Conservation (phyloP, 371 early-diverging fungal species). For the Thermomucor indicae-seudaticae region DNA sequence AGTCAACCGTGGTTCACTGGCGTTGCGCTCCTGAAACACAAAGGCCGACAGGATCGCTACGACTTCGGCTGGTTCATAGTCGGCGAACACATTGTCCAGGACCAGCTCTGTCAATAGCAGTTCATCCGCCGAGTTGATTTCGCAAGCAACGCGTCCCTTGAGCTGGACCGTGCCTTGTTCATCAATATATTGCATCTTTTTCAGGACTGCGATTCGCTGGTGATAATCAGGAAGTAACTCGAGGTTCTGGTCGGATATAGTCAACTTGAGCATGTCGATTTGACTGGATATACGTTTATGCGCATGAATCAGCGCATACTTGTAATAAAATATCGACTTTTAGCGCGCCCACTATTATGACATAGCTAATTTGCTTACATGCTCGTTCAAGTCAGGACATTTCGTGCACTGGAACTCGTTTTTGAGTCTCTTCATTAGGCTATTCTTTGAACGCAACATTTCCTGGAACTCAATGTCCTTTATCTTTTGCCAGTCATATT, state of each 20-base stretch:
- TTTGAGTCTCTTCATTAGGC: constrained; percentile 36
- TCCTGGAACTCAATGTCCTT: constrained; percentile 85
- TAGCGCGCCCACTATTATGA: neutral
- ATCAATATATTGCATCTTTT: constrained; percentile 76
- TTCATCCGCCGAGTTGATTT: constrained; percentile 96
- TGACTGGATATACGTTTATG: constrained; percentile 63
- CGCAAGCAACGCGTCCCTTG: constrained; percentile 99
- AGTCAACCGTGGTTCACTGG: constrained; percentile 60
- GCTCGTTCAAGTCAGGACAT: constrained; percentile 79
- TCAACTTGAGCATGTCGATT: constrained; percentile 69
- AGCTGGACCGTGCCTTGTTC: constrained; percentile 84
- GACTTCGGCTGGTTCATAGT: constrained; percentile 89
- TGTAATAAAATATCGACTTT: constrained; percentile 1
- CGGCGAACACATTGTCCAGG: constrained; percentile 91
- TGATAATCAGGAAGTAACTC: constrained; percentile 92
- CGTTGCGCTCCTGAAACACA: constrained; percentile 92
- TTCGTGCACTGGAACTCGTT: constrained; percentile 68
- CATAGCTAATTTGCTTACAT: constrained; percentile 48
- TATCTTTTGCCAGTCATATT: constrained; percentile 73
- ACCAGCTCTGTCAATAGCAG: constrained; percentile 97
- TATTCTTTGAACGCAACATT: constrained; percentile 46
- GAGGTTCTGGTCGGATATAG: constrained; percentile 87
- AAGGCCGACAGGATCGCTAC: constrained; percentile 95
- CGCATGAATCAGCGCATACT: constrained; percentile 70
- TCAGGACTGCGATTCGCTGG: constrained; percentile 80